These are phyloP conservation scores for Metschnikowia koreensis DNA, from an alignment of 805 yeast genomes.

Conservation along the genomic window DNA sequence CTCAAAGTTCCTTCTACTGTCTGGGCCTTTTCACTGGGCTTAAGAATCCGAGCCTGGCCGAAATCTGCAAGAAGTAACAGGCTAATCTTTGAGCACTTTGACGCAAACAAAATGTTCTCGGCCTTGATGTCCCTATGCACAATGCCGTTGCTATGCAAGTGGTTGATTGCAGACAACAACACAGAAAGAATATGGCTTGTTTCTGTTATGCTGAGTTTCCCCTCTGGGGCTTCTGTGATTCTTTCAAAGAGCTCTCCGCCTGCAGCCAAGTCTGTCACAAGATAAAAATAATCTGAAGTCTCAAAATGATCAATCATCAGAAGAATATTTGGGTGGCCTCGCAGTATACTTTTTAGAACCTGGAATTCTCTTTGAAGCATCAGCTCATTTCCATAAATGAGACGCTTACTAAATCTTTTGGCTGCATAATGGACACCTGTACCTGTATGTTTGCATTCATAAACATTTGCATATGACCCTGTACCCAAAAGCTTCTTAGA, in stretches of 20 bases:
- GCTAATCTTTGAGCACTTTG: constrained; percentile 29
- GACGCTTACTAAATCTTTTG: constrained; percentile 48
- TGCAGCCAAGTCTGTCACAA: constrained; percentile 64
- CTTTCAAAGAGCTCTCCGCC: constrained; percentile 70
- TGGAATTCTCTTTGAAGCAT: constrained; percentile 60
- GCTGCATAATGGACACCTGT: constrained; percentile 51
- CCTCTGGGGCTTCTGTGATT: constrained; percentile 40
- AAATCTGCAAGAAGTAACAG: constrained; percentile 57
- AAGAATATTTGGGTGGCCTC: constrained; percentile 53
- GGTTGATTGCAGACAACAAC: constrained; percentile 53
- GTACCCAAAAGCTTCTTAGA: constrained; percentile 26
- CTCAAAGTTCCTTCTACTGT: constrained; percentile 57
- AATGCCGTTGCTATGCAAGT: constrained; percentile 56
- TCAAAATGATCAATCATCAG: constrained; percentile 70
- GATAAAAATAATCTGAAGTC: constrained; percentile 51
- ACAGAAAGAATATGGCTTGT: constrained; percentile 50
- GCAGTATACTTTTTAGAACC: constrained; percentile 50
- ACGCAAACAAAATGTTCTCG: constrained; percentile 58
- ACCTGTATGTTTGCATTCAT: constrained; percentile 44
- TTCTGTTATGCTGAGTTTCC: constrained; percentile 45
- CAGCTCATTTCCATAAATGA: constrained; percentile 51
- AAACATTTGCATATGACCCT: constrained; percentile 52
- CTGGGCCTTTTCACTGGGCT: constrained; percentile 15
- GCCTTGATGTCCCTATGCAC: constrained; percentile 75
- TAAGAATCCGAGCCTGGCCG: constrained; percentile 57